phyloP scores from a whole-genome alignment of 352 stramenopile species.

The Sclerospora graminicola region DNA sequence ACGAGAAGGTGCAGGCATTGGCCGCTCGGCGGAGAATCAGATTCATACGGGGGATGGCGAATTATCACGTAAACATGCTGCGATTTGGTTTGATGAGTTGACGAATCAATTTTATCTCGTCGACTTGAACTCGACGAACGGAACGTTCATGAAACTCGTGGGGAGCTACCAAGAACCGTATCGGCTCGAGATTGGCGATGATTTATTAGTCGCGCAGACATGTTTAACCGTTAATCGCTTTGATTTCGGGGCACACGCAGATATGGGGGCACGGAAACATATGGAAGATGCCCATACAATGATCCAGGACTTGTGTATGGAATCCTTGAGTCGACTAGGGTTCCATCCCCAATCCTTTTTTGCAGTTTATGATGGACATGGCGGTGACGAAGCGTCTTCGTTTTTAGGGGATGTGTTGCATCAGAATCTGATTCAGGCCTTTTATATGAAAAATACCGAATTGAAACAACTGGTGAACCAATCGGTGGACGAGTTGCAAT shows the following conservation, averaged over 20 bases:
- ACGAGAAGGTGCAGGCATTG: conserved; percentile 80
- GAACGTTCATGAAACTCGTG: conserved; percentile 94
- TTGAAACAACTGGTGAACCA: conserved; percentile 19
- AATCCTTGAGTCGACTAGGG: conserved; percentile 34
- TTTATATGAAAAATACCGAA: conserved; percentile 44
- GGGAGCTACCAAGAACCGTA: conserved; percentile 90
- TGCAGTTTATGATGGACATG: conserved; percentile 95
- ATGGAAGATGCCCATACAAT: conserved; percentile 96
- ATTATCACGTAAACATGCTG: conserved; percentile 89
- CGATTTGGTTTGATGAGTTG: conserved; percentile 86
- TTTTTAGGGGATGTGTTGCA: conserved; percentile 80
- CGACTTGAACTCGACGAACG: conserved; percentile 86
- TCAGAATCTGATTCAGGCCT: conserved; percentile 50
- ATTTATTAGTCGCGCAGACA: conserved; percentile 93
- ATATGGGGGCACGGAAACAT: conserved; percentile 88
- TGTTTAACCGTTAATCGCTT: conserved; percentile 95
- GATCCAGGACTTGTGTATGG: conserved; percentile 84
- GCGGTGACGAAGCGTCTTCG: conserved; percentile 87
- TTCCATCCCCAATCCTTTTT: conserved; percentile 89
- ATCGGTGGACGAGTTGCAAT: conserved; percentile 32
- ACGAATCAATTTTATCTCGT: conserved; percentile 72
- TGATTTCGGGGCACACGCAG: conserved; percentile 92
- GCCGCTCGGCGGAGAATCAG: conserved; percentile 80
- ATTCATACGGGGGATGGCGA: conserved; percentile 93
- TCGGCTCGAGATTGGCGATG: conserved; percentile 88